Evolutionary conservation across 495 filamentous ascomycete species (phyloP), one percentile per base, ranked within the genome.

Genomic region (Podospora sp.): DNA sequence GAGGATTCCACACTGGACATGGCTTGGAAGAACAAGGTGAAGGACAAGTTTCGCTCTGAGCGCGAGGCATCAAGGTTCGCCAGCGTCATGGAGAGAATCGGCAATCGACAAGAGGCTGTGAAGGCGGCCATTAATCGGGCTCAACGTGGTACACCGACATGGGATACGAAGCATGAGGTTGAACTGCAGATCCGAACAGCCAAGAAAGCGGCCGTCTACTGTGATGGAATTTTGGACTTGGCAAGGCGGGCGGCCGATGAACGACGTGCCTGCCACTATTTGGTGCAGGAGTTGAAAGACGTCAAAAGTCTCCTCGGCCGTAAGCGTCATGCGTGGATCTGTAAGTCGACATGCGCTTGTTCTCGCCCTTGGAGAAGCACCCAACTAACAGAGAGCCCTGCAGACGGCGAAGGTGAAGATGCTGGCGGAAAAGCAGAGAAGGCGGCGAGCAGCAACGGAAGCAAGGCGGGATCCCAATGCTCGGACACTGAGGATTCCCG

Each of bases 21-120:
- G 3, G 24, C 73, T n/a, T 75, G 73, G 73, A 69, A 46, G 60
- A 65, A 68, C 64, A 69, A 65, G 50, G 60, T 67, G 16, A 67
- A 46, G 35, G 36, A 65, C 33, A 73, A 53, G 36, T 14, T 66
- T 49, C 20, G 67, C 29, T 52, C 50, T 1, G 58, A 67, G 18
- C 40, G 33, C 2, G 57, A 68, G 52, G 46, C 35, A 25, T 59
- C 62, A 40, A 51, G 22, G 52, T 24, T 69, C 25, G 57, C 36
- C 0, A 55, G 59, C 26, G 55, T 68, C 18, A 29, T 58, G 8
- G 35, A 21, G 1, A 65, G 65, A 18, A 35, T 69, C 5, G 12
- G 12, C 0, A 29, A 16, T 8, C 60, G 25, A 53, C 57, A 57
- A 9, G 29, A 22, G 0, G 3, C 50, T 11, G 16, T 71, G 14